These are phyloP conservation scores for Cavenderia fasciculata DNA, from an alignment of 78 protist genomes.

Conservation along the genomic window DNA sequence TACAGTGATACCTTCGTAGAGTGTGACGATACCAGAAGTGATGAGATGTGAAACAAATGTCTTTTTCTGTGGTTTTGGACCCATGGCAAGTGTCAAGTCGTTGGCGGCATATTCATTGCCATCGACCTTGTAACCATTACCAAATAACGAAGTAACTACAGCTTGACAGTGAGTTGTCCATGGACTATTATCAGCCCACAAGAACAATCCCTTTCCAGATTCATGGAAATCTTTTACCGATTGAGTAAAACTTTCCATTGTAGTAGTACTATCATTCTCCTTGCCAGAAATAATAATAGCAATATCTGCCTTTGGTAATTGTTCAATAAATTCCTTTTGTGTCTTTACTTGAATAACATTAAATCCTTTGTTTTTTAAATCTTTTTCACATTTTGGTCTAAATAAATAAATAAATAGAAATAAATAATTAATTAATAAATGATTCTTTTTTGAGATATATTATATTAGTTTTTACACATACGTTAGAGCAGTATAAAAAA, in stretches of 20 bases:
- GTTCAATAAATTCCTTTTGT: constrained; percentile 16
- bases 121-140: neutral
- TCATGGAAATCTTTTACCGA: neutral
- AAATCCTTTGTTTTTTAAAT: constrained; percentile 39
- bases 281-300: constrained; percentile 8
- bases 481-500: no score
- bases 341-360: neutral
- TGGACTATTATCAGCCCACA: neutral
- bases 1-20: constrained; percentile 13
- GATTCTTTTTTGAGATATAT: neutral
- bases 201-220: neutral
- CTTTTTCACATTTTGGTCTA: neutral
- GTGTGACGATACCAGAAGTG: constrained; percentile 42
- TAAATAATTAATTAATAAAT: no score
- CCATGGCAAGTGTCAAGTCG: no score
- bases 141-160: neutral
- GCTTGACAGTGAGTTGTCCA: neutral
- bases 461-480: no score
- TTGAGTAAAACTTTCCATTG: no score
- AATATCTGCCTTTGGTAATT: constrained; percentile 3
- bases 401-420: neutral
- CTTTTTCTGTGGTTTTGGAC: neutral
- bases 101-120: neutral
- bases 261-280: neutral
- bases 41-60: constrained; percentile 20